Evolutionary conservation across 2,329 filamentous ascomycete genomes (phyloP).

Genomic region (Ophiostoma pallidulum): DNA sequence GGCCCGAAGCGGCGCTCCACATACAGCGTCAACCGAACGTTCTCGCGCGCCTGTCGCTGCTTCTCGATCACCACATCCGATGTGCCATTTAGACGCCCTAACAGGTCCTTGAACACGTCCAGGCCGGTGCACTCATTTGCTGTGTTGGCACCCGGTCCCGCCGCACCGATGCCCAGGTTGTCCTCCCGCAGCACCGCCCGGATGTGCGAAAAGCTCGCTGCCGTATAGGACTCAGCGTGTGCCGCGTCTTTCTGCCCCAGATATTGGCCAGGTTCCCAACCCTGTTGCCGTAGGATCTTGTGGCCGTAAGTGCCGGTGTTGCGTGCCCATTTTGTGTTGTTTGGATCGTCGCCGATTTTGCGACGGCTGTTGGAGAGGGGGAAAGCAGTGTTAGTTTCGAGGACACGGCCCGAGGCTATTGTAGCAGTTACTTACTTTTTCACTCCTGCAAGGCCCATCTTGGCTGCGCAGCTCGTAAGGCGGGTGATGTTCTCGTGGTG

Average conservation of each 20-base stretch:
- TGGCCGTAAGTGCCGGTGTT: constrained; percentile 79
- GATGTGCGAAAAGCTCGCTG: constrained; percentile 77
- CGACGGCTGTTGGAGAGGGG: constrained; percentile 28
- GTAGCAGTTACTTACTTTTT: constrained; percentile 47
- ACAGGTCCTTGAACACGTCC: constrained; percentile 73
- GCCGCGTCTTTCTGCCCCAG: constrained; percentile 69
- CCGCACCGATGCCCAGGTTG: constrained; percentile 79
- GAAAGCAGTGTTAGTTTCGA: not conserved
- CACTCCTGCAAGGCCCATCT: constrained; percentile 60
- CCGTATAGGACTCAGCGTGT: constrained; percentile 67
- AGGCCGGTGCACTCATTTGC: constrained; percentile 76
- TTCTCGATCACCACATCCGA: constrained; percentile 61
- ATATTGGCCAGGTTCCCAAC: constrained; percentile 79
- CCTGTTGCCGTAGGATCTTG: constrained; percentile 76
- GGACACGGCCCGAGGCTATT: too few relatives aligned
- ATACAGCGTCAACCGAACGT: constrained; percentile 64
- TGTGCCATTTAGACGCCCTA: constrained; percentile 86
- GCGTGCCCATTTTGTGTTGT: constrained; percentile 88
- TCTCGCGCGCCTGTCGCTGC: constrained; percentile 58
- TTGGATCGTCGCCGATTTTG: constrained; percentile 84
- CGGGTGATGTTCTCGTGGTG: not conserved
- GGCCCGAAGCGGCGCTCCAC: constrained; percentile 66
- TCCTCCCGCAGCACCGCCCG: constrained; percentile 82
- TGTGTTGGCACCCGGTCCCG: constrained; percentile 44
- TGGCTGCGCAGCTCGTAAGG: not conserved